phyloP scores from a whole-genome alignment of 1,139 yeast species.

The Suhomyces atakaporum region DNA sequence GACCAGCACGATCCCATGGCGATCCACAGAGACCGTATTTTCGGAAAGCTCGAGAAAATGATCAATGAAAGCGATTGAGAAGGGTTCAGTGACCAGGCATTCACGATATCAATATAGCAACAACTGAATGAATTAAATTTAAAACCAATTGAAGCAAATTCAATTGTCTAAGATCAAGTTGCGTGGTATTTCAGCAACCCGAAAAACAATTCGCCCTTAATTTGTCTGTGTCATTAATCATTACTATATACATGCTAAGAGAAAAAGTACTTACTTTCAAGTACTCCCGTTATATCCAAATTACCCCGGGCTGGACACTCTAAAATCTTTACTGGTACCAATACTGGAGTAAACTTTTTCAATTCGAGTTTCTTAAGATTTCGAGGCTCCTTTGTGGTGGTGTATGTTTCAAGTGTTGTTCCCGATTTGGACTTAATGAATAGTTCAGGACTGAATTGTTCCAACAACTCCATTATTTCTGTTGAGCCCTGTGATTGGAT shows the following conservation, averaged over 20 bases:
- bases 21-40: slow-evolving; percentile 61
- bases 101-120: too few species aligned
- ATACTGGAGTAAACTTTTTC: slow-evolving; percentile 20
- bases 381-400: slow-evolving; percentile 3
- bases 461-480: slow-evolving; percentile 16
- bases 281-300: slow-evolving; percentile 35
- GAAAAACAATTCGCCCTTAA: too few species aligned
- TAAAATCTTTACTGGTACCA: slow-evolving; percentile 28
- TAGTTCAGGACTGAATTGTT: slow-evolving; percentile 25
- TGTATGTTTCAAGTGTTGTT: slow-evolving; percentile 11
- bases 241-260: slow-evolving; percentile 23
- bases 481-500: slow-evolving; percentile 11
- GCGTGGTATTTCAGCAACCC: too few species aligned
- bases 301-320: slow-evolving; percentile 36
- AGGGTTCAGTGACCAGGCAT: too few species aligned
- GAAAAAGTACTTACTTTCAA: slow-evolving; percentile 40
- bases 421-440: slow-evolving; percentile 14
- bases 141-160: too few species aligned
- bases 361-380: not conserved
- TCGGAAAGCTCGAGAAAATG: slow-evolving; percentile 57
- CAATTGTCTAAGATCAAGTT: too few species aligned
- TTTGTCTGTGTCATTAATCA: not conserved
- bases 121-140: too few species aligned
- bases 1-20: slow-evolving; percentile 65
- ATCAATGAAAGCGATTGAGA: slow-evolving; percentile 23